Percentiles rank a stretch among this genome's conserved stretches.
These are phyloP conservation scores for Oxytropis ochrocephala DNA, from an alignment of 306 rosid species.

Conservation along the genomic window DNA sequence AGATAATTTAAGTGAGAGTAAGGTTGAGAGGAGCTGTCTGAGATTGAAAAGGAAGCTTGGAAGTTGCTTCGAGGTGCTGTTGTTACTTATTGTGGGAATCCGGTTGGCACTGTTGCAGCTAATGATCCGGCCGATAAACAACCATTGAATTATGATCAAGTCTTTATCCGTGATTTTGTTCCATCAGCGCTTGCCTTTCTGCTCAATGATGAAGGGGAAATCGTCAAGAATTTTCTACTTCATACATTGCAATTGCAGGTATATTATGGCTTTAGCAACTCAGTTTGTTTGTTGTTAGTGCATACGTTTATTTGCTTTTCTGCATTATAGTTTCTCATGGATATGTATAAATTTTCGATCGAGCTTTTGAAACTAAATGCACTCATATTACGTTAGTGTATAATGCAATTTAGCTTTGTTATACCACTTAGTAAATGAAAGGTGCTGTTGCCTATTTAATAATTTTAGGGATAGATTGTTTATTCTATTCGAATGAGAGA, in stretches of 20 bases:
- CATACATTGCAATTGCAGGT: conserved; percentile 92
- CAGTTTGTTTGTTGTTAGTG: conserved; percentile 5
- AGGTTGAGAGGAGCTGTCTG: conserved; percentile 47
- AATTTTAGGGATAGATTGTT: neutral
- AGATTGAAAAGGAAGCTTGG: conserved; percentile 78
- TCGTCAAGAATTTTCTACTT: conserved; percentile 83
- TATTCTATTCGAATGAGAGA: neutral
- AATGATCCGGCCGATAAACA: conserved; percentile 61
- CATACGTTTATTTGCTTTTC: neutral
- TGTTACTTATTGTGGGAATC: conserved; percentile 70
- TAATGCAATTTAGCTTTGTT: neutral
- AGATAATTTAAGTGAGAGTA: conserved; percentile 42
- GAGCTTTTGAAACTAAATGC: neutral
- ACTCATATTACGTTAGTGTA: neutral
- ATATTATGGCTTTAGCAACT: conserved; percentile 6
- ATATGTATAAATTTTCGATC: neutral
- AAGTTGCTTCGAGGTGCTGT: conserved; percentile 56
- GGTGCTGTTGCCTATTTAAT: neutral
- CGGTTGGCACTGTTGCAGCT: conserved; percentile 92
- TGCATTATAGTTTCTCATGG: neutral
- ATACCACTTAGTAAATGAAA: neutral
- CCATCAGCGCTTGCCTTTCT: conserved; percentile 87
- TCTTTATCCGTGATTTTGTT: conserved; percentile 81
- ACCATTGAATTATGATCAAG: conserved; percentile 84
- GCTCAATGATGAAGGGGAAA: conserved; percentile 77